Conservation (phyloP, 2,329 filamentous ascomycete species). For the Talaromyces piceae region DNA sequence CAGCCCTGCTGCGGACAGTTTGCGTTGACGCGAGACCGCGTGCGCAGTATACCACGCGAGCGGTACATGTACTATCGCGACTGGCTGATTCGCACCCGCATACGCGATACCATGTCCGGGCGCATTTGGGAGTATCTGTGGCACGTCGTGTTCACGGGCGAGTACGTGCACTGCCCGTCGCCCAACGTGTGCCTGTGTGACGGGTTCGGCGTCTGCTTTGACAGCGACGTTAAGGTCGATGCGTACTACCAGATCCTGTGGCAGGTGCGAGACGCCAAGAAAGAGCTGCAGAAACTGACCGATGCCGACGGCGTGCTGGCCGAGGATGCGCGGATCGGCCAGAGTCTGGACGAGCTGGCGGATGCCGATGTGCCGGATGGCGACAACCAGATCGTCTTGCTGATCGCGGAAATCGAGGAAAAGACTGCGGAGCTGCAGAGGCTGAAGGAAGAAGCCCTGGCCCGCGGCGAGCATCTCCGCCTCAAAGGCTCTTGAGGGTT, state of each 20-base stretch:
- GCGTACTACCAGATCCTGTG: constrained; percentile 43
- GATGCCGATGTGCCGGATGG: not conserved
- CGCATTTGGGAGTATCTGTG: constrained; percentile 59
- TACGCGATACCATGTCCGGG: constrained; percentile 50
- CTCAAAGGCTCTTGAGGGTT: too few relatives aligned
- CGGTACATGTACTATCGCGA: constrained; percentile 52
- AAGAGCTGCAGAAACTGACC: constrained; percentile 32
- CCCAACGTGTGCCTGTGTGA: constrained; percentile 57
- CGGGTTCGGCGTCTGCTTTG: constrained; percentile 57
- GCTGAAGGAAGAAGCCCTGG: constrained; percentile 6
- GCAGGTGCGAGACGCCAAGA: constrained; percentile 32
- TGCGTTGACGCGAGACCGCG: constrained; percentile 51
- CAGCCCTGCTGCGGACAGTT: constrained; percentile 61
- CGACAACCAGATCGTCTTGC: constrained; percentile 4
- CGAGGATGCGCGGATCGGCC: constrained; percentile 7
- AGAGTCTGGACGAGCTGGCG: constrained; percentile 8
- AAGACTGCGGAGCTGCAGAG: constrained; percentile 6
- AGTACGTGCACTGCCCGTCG: constrained; percentile 36
- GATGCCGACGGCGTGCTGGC: constrained; percentile 19
- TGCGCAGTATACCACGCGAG: constrained; percentile 45
- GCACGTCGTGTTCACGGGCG: constrained; percentile 54
- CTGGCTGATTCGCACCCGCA: constrained; percentile 52
- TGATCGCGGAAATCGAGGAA: constrained; percentile 5
- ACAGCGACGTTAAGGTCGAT: constrained; percentile 41
- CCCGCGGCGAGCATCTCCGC: constrained; percentile 2